Evolutionary conservation across 768 basidiomycete species (phyloP), one percentile per base, ranked within the genome.

Genomic region (Boletales sp.): DNA sequence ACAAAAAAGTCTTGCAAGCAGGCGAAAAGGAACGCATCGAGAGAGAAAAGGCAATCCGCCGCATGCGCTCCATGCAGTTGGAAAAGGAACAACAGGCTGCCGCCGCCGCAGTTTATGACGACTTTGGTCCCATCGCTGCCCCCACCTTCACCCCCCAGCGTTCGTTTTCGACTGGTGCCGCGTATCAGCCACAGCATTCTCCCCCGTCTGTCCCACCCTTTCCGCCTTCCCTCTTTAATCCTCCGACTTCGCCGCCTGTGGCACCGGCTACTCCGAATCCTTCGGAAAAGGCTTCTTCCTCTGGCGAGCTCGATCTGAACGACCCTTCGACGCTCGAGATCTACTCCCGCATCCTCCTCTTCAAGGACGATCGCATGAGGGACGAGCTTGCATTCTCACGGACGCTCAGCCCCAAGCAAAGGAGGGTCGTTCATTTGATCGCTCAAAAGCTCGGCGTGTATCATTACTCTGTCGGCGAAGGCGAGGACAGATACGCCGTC

Each of bases 21-120:
- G 94, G 95, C 43, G 96, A 99, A 72, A 99, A 99, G 73, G 96
- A 99, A 65, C 83, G 92, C 50, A 99, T 98, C 64, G 96, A 99
- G 70, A 76, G 95, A 50, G 95, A 98, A 75, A 99, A 99, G 76
- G 96, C 96, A 2, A 84, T 99, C 55, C 87, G 94, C 56, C 81
- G 96, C 54, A 99, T 99, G 94, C 86, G 91, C 58, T 94, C 90
- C 41, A 95, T 96, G 83, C 94, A 97, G 65, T 70, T 96, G 30
- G 90, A 93, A 72, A 90, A 90, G 69, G 90, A 93, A 63, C 82
- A 85, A 52, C 66, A 62, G 31, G 75, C 71, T 0, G 57, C 41
- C 0, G 53, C 50, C 0, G 59, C 42, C 0, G 53, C 18, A 0
- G 57, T 5, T 17, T 91, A 83, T 62, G 90, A 92, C 54, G 89